Evolutionary conservation across 805 yeast genomes (phyloP).

Genomic region (Pichia thaimueangensis): DNA sequence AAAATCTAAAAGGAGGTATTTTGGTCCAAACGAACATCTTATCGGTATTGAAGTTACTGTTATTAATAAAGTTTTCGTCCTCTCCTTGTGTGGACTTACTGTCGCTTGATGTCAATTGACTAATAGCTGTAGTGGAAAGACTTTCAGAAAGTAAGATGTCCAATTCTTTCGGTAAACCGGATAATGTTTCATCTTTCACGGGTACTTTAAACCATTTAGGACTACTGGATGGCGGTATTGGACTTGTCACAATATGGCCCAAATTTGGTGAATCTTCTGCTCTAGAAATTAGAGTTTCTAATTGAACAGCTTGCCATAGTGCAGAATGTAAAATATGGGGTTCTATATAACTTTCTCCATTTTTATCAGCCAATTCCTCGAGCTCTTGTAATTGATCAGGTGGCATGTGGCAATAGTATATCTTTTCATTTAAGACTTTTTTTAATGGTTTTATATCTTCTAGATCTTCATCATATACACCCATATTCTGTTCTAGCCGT

Average conservation of each 20-base stretch:
- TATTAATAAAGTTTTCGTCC: too few species aligned
- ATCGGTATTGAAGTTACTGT: conserved; percentile 13
- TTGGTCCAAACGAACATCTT: conserved; percentile 33
- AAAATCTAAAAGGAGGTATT: conserved; percentile 49
- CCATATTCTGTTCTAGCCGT: conserved; percentile 18
- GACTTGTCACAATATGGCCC: conserved; percentile 24
- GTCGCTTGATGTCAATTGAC: conserved; percentile 12
- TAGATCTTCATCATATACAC: conserved; percentile 6
- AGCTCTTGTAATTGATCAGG: conserved; percentile 41
- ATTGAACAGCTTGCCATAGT: conserved; percentile 41
- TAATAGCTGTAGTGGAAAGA: conserved; percentile 3
- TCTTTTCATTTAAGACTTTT: conserved; percentile 34
- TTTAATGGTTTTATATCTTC: conserved; percentile 23
- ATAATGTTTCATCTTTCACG: conserved; percentile 40
- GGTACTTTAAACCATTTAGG: conserved; percentile 37
- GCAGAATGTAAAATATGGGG: conserved; percentile 38
- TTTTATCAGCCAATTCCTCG: conserved; percentile 33
- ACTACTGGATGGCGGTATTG: conserved; percentile 24
- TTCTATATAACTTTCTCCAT: conserved; percentile 34
- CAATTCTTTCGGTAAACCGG: conserved; percentile 37
- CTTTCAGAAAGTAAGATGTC: conserved; percentile 16
- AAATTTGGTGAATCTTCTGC: conserved; percentile 25
- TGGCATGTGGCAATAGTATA: conserved; percentile 43
- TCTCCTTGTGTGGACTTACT: conserved; percentile 24
- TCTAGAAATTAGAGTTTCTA: conserved; percentile 35